Conservation (phyloP, 1,284 basidiomycete species). For the Filobasidium uniguttulatum region DNA sequence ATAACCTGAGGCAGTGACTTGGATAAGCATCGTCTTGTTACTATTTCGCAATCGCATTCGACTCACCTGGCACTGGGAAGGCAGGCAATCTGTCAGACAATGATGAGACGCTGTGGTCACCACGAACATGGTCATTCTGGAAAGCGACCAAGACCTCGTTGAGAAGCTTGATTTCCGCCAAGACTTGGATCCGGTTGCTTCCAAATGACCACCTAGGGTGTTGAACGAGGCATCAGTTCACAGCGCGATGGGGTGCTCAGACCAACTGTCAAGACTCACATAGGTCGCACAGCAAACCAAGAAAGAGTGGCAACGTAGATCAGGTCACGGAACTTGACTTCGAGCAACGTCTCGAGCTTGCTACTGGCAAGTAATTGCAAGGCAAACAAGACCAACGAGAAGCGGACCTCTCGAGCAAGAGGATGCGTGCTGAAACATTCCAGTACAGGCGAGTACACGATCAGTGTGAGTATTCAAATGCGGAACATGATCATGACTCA, state of each 20-base stretch:
- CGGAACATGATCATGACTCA: conserved; percentile 27
- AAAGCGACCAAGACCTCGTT: conserved; percentile 69
- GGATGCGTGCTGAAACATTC: conserved; percentile 60
- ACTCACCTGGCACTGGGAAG: conserved; percentile 30
- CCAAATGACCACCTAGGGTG: conserved; percentile 77
- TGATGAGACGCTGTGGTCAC: conserved; percentile 55
- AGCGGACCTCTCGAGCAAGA: conserved; percentile 74
- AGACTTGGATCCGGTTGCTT: conserved; percentile 74
- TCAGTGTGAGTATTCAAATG: background rate
- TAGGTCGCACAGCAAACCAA: conserved; percentile 83
- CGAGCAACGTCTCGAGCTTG: conserved; percentile 68
- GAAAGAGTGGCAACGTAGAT: conserved; percentile 69
- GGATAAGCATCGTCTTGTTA: background rate
- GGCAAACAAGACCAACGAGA: conserved; percentile 79
- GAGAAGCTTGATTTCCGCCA: conserved; percentile 73
- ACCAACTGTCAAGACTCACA: conserved; percentile 44
- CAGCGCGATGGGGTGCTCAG: background rate
- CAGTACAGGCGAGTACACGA: conserved; percentile 4
- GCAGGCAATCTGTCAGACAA: conserved; percentile 44
- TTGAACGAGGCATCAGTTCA: background rate
- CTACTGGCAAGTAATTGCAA: conserved; percentile 85
- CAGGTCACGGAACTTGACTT: conserved; percentile 59
- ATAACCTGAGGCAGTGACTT: conserved; percentile 18
- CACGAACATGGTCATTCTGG: conserved; percentile 56
- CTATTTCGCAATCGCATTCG: background rate